These are phyloP conservation scores for Xylariaceae sp. DNA, from an alignment of 2,329 filamentous ascomycete genomes.

Conservation along the genomic window DNA sequence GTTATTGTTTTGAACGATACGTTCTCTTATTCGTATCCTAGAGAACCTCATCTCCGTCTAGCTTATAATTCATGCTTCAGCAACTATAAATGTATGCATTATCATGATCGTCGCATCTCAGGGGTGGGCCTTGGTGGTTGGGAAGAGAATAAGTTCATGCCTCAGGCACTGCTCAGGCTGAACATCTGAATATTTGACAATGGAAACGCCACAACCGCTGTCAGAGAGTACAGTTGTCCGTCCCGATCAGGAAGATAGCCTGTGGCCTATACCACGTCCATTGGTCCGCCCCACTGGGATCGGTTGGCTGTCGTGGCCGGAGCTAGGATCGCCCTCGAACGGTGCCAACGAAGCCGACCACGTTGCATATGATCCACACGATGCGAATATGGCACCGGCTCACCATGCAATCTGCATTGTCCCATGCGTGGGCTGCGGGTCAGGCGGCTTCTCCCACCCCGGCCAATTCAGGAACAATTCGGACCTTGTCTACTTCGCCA, in stretches of 20 bases:
- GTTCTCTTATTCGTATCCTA: too few species aligned
- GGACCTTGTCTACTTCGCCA: conserved; percentile 8
- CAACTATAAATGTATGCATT: too few species aligned
- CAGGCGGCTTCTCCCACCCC: conserved; percentile 35
- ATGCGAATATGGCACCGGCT: conserved; percentile 32
- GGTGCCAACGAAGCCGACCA: conserved; percentile 46
- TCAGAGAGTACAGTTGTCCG: background rate
- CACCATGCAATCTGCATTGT: conserved; percentile 33
- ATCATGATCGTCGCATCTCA: too few species aligned
- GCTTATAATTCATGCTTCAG: too few species aligned
- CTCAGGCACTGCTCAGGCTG: too few species aligned
- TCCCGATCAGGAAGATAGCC: conserved; percentile 9
- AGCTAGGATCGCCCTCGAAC: conserved; percentile 30
- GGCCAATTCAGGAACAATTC: conserved; percentile 40
- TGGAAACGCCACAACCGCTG: conserved; percentile 1
- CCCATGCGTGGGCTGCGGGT: conserved; percentile 30
- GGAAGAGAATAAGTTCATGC: too few species aligned
- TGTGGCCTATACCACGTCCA: conserved; percentile 16
- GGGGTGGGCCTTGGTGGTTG: too few species aligned
- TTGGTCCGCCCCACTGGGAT: conserved; percentile 18
- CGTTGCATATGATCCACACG: conserved; percentile 43
- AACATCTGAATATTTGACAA: conserved; percentile 11
- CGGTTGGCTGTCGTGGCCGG: conserved; percentile 34
- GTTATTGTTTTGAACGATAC: too few species aligned
- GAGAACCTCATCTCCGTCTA: too few species aligned